Base-by-base conservation (phyloP, 1,284 basidiomycete species). In the Apiotrichum porosum region DNA sequence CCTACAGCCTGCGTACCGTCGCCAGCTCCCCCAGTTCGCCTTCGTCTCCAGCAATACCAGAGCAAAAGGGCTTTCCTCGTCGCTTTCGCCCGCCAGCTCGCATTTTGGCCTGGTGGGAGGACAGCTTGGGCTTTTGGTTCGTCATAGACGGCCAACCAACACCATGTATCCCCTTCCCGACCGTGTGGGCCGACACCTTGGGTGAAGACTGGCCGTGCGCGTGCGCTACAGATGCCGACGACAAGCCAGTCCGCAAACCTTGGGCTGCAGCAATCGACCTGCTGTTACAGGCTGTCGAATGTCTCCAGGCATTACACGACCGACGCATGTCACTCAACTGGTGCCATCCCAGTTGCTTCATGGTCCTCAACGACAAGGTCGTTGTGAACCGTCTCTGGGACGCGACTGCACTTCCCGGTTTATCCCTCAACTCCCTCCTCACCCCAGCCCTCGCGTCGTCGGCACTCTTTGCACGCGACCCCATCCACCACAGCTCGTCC, bases 41-140 rank as follows among this genome's bases (percentile, higher is more conserved):
- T 9, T 9, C 8, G 32, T 22, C 23, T 13, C 21, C 8, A 1
- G 6, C 33, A 32, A 19, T 12, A 22, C 17, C 26, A 22, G 6
- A 21, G 8, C 31, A 13, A 31, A 28, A 18, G 19, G 21, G 31
- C 1, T 26, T 37, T 14, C 44, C 43, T 3, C 35, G 52, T 10
- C 44, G 49, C 3, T 54, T 37, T 32, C 56, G 49, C 5, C 44
- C 49, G 1, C 47, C 48, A 10, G 18, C 21, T 6, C 32, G 30
- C 9, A 38, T 62, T 2, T 4, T 64, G 4, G 65, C 60, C 0
- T 68, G 62, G 63, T 68, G 63, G 63, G 65, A 68, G 32, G 63
- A 65, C 40, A 56, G 42, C 3, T 30, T 51, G 3, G 65, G 65
- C 1, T 46, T 51, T 15, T 68, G 65, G 65, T 37, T 63, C 30